phyloP scores from a whole-genome alignment of 2,329 filamentous ascomycete species.

The Claviceps africana region DNA sequence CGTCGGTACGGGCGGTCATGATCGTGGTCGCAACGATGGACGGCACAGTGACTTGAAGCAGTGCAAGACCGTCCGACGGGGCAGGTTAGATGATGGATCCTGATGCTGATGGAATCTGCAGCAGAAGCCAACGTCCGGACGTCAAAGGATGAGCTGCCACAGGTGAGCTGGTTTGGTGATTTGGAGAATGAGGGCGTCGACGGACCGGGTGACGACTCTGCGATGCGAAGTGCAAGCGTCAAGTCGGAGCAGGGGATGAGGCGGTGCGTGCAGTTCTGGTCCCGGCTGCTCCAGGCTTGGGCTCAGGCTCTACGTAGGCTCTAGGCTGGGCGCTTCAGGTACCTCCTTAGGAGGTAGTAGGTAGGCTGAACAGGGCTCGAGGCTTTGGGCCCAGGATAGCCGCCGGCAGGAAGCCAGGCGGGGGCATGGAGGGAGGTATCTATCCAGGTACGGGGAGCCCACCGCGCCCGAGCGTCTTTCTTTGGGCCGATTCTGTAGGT shows the following conservation, averaged over 20 bases:
- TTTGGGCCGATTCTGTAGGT: too few species aligned
- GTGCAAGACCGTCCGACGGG: not conserved
- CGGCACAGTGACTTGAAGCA: not conserved
- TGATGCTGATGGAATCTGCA: constrained; percentile 7
- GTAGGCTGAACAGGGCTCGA: too few species aligned
- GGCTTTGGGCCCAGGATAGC: too few species aligned
- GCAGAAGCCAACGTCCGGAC: not conserved
- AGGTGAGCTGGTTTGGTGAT: constrained; percentile 1
- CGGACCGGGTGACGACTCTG: constrained; percentile 3
- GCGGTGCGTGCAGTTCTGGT: not conserved
- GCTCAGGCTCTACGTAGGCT: too few species aligned
- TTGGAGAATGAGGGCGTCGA: constrained; percentile 3
- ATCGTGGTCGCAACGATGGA: constrained; percentile 3
- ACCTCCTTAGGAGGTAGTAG: too few species aligned
- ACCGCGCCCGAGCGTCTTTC: too few species aligned
- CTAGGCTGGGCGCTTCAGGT: too few species aligned
- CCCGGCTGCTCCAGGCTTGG: too few species aligned
- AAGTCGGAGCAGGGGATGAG: constrained; percentile 1
- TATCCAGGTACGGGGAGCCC: too few species aligned
- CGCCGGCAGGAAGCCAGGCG: too few species aligned
- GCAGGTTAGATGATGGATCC: not conserved
- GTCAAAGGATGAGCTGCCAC: not conserved
- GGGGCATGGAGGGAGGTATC: too few species aligned
- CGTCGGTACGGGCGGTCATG: constrained; percentile 21
- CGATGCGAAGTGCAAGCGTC: constrained; percentile 3